Evolutionary conservation across 306 rosid genomes (phyloP).

Genomic region (Malus sieversii): DNA sequence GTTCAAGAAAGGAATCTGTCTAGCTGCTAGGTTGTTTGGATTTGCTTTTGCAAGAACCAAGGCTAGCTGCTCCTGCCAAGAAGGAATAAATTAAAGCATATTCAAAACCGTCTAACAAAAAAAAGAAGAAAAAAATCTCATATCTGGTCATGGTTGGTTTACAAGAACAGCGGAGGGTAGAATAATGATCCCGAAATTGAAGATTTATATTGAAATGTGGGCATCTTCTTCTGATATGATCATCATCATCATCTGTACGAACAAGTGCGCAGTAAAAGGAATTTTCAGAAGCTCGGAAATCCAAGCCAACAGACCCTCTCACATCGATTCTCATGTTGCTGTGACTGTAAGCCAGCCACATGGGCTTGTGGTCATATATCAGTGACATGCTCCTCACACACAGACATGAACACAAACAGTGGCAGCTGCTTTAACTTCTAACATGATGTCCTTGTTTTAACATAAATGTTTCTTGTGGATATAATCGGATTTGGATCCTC

Average conservation of each 20-base stretch:
- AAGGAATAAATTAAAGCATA: slow-evolving; percentile 52
- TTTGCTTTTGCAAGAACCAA: slow-evolving; percentile 52
- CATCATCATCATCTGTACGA: neutral
- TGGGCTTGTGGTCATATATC: slow-evolving; percentile 2
- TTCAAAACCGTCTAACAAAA: slow-evolving; percentile 1
- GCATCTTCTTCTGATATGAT: slow-evolving; percentile 2
- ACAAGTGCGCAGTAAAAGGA: neutral
- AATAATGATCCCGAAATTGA: slow-evolving; percentile 5
- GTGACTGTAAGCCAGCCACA: neutral
- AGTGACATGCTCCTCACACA: neutral
- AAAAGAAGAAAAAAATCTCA: slow-evolving; percentile 15
- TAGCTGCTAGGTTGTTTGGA: slow-evolving; percentile 22
- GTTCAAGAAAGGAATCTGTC: slow-evolving; percentile 61
- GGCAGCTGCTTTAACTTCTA: slow-evolving; percentile 11
- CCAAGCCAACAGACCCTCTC: slow-evolving; percentile 1
- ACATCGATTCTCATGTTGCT: neutral
- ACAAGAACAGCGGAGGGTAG: neutral
- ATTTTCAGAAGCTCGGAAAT: slow-evolving; percentile 26
- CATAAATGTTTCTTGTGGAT: neutral
- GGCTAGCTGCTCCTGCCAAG: slow-evolving; percentile 1
- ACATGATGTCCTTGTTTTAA: neutral
- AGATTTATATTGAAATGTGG: neutral
- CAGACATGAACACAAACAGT: neutral
- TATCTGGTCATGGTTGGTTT: neutral
- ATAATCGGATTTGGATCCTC: neutral